A percentile compares a stretch with the other conserved stretches of the same genome.
Conservation (phyloP, 129 eudicot species). For the Saposhnikovia divaricata region DNA sequence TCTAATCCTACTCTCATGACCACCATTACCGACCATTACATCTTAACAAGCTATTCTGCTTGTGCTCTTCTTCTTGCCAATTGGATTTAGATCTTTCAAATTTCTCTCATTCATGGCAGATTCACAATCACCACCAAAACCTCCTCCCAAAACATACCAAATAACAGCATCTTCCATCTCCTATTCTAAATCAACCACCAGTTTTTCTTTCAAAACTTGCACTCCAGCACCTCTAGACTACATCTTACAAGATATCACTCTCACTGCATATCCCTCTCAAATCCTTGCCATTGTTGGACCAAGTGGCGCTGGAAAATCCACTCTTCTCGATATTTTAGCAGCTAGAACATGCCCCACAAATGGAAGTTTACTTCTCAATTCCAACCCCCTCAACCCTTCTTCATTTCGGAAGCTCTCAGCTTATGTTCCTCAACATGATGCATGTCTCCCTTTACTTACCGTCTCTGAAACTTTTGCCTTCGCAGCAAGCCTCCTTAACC, state of each 20-base stretch:
- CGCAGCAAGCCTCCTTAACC: conserved; percentile 61
- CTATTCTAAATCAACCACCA: conserved; percentile 44
- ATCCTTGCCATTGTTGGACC: conserved; percentile 97
- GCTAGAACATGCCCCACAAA: conserved; percentile 58
- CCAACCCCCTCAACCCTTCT: conserved; percentile 50
- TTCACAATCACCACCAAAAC: conserved; percentile 24
- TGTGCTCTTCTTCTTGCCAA: not conserved
- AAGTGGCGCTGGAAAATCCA: conserved; percentile 96
- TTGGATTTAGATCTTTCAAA: conserved; percentile 11
- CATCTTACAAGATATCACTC: conserved; percentile 63
- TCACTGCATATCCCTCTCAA: conserved; percentile 76
- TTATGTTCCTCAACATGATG: conserved; percentile 88
- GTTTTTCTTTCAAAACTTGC: conserved; percentile 45
- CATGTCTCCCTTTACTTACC: conserved; percentile 60
- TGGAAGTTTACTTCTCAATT: conserved; percentile 67
- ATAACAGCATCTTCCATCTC: conserved; percentile 68
- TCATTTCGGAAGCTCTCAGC: conserved; percentile 71
- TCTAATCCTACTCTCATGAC: too few species aligned
- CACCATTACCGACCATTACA: not conserved
- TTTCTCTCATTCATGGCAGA: conserved; percentile 26
- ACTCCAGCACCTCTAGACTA: conserved; percentile 39
- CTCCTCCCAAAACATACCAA: conserved; percentile 46
- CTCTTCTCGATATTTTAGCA: conserved; percentile 86
- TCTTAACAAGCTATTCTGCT: not conserved
- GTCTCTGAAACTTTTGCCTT: conserved; percentile 78